A percentile compares a stretch with the other conserved stretches of the same genome.
phyloP scores from a whole-genome alignment of 2,329 filamentous ascomycete species.

The Fusarium sp. region DNA sequence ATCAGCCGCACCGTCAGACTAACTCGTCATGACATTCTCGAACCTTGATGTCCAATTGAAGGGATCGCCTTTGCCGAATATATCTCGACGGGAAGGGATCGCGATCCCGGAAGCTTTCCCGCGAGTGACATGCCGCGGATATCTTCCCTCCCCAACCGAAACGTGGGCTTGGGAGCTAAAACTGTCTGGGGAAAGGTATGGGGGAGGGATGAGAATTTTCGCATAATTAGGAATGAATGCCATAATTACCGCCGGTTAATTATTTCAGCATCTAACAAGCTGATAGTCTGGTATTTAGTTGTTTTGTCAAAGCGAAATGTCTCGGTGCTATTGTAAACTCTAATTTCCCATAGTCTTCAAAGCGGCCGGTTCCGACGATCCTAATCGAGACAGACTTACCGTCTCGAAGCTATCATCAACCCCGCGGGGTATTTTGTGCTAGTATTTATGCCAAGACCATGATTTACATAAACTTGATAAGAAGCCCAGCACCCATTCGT shows the following conservation, averaged over 20 bases:
- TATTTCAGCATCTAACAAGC: background rate
- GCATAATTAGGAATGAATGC: background rate
- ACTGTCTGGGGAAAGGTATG: background rate
- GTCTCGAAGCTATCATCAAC: background rate
- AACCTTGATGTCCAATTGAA: background rate
- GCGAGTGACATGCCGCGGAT: background rate
- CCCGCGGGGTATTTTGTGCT: background rate
- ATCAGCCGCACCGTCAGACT: background rate
- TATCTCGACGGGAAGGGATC: background rate
- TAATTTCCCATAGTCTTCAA: background rate
- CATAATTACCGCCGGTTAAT: background rate
- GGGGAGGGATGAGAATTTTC: background rate
- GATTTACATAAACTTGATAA: background rate
- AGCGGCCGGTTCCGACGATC: background rate
- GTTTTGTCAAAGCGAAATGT: background rate
- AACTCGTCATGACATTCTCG: rapidly evolving
- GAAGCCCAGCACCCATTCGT: background rate
- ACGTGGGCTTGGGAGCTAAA: background rate
- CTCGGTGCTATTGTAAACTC: background rate
- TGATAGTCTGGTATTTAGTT: background rate
- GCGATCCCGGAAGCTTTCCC: background rate
- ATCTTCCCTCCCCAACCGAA: background rate
- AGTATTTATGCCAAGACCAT: background rate
- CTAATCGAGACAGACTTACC: background rate
- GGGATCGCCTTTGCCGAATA: background rate